Evolutionary conservation across 352 stramenopile genomes (phyloP), one percentile per base, ranked within the genome.

Genomic region (Pseudoperonospora humuli): DNA sequence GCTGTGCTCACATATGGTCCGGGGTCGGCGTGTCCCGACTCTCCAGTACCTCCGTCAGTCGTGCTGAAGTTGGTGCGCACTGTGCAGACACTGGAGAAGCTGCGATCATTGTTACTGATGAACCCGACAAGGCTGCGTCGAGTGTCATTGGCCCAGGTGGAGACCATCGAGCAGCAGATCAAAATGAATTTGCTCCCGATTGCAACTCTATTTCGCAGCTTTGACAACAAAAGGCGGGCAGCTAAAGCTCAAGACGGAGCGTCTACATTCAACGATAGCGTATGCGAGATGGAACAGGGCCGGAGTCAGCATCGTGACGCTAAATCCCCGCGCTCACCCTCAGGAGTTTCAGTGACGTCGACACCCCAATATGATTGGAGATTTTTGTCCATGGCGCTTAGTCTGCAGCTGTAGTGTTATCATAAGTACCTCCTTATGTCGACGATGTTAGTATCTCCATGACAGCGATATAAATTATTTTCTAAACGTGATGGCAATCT

Each of bases 371-470:
- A 50, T 5, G 51, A 63, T 34, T 71, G 61, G 61, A 57, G 50
- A 24, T 67, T 62, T 34, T 42, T 71, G 17, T 67, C 61, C 15
- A 71, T 71, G 53, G 57, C 47, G n/a, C 53, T 71, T 26, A 60
- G 53, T 17, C 49, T 71, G 31, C 57, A 64, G 32, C 14, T 67
- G 53, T 67, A 64, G 45, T n/a, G 14, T 53, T 46, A 40, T 14
- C 17, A 24, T 43, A 56, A 34, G 39, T 18, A 23, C 8, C 15
- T 29, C 8, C 10, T 11, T 15, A 42, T 34, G n/a, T 39, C 9
- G 34, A 23, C 21, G 6, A 28, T 32, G 7, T 33, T 21, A 15
- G 14, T 33, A 11, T 32, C 7, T 6, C 24, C n/a, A n/a, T n/a
- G n/a, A n/a, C n/a, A n/a, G n/a, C n/a, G n/a, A n/a, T n/a, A n/a